phyloP scores from a whole-genome alignment of 345 rosid species.

The Syzygium aromaticum region DNA sequence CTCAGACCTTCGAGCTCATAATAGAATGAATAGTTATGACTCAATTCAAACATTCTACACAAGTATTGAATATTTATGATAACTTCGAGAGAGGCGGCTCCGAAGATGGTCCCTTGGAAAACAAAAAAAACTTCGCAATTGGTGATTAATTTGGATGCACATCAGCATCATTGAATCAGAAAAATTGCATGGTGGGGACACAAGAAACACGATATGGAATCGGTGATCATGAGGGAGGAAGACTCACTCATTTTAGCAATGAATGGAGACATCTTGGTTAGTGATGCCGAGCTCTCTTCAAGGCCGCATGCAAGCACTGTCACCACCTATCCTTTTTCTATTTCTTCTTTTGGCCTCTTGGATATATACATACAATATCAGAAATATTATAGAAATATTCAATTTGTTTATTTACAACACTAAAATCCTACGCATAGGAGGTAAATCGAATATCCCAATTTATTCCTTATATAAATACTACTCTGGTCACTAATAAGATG shows the following conservation, averaged over 20 bases:
- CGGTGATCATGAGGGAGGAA: background rate
- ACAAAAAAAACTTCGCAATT: background rate
- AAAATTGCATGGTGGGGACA: background rate
- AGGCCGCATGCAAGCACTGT: background rate
- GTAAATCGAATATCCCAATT: background rate
- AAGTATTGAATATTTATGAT: background rate
- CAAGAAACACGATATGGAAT: background rate
- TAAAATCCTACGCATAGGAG: background rate
- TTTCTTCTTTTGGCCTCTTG: background rate
- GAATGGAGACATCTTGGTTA: background rate
- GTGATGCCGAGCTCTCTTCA: background rate
- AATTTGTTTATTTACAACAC: background rate
- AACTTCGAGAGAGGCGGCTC: rapidly evolving
- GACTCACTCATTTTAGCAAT: background rate
- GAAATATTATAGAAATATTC: background rate
- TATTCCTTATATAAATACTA: background rate
- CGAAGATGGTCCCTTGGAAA: background rate
- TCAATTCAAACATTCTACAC: background rate
- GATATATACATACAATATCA: background rate
- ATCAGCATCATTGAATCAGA: background rate
- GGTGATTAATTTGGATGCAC: background rate
- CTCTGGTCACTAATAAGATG: background rate
- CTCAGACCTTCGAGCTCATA: background rate
- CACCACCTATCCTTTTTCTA: background rate
- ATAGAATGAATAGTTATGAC: background rate